phyloP scores from a whole-genome alignment of 805 yeast species.

The Starmerella bombi region DNA sequence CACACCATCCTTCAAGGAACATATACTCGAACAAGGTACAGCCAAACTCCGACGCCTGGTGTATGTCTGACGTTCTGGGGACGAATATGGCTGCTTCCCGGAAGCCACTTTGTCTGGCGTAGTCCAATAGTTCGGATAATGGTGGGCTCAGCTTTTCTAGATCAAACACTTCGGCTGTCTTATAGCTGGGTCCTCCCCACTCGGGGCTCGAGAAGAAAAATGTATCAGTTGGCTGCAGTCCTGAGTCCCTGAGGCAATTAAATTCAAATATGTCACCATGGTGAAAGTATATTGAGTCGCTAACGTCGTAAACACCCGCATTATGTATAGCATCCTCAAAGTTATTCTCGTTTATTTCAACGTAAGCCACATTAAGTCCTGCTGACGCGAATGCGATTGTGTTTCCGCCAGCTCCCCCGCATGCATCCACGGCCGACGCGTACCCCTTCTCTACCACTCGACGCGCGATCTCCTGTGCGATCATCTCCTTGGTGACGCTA shows the following conservation, averaged over 20 bases:
- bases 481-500: slow-evolving; percentile 72
- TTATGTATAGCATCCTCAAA: slow-evolving; percentile 35
- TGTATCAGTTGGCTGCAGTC: slow-evolving; percentile 9
- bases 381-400: slow-evolving; percentile 51
- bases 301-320: slow-evolving; percentile 41
- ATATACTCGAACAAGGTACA: slow-evolving; percentile 15
- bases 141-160: slow-evolving; percentile 17
- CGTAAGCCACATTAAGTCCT: slow-evolving; percentile 25
- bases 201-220: slow-evolving; percentile 22
- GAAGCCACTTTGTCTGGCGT: slow-evolving; percentile 8
- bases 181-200: slow-evolving; percentile 23
- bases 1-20: slow-evolving; percentile 12
- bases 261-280: slow-evolving; percentile 39
- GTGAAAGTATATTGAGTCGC: slow-evolving; percentile 33
- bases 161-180: slow-evolving; percentile 13
- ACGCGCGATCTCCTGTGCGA: slow-evolving; percentile 39
- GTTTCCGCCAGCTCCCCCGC: slow-evolving; percentile 85
- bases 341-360: slow-evolving; percentile 22
- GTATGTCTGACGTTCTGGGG: slow-evolving; percentile 18
- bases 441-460: slow-evolving; percentile 11
- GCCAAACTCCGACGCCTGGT: slow-evolving; percentile 16
- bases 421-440: slow-evolving; percentile 43
- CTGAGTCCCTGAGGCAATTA: slow-evolving; percentile 4
- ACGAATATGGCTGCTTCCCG: slow-evolving; percentile 9
- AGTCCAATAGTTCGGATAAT: slow-evolving; percentile 9